Percentiles rank a stretch among this genome's conserved stretches.
Evolutionary conservation across 2,329 filamentous ascomycete genomes (phyloP).

Genomic region (Neocatenulostroma microsporum): DNA sequence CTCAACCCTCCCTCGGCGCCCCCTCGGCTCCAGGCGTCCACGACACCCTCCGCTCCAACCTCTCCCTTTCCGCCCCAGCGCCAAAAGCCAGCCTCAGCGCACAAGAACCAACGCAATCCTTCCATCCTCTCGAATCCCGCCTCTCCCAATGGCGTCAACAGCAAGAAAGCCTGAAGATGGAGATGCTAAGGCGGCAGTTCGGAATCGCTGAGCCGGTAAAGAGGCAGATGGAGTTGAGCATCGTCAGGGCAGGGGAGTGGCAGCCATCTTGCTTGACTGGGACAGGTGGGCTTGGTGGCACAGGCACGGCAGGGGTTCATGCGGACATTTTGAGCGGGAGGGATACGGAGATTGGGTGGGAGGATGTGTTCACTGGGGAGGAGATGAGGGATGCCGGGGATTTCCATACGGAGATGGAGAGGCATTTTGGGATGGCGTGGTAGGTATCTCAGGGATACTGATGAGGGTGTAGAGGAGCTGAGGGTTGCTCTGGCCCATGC

Average conservation of each 20-base stretch:
- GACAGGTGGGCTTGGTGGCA: conserved; percentile 22
- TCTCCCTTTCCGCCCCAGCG: conserved; percentile 50
- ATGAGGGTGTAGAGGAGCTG: not conserved
- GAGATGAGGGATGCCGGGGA: conserved; percentile 60
- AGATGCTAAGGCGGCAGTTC: conserved; percentile 75
- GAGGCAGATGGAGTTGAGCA: conserved; percentile 90
- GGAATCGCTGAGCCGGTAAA: conserved; percentile 89
- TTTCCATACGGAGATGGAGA: conserved; percentile 91
- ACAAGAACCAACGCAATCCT: conserved; percentile 46
- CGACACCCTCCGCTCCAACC: conserved; percentile 82
- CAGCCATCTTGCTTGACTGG: conserved; percentile 62
- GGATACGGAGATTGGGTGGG: conserved; percentile 76
- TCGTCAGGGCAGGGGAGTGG: conserved; percentile 73
- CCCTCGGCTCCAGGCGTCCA: conserved; percentile 89
- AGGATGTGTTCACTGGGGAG: conserved; percentile 78
- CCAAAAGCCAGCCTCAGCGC: conserved; percentile 35
- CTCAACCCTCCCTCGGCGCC: conserved; percentile 51
- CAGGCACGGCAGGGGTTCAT: conserved; percentile 59
- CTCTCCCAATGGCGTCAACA: conserved; percentile 85
- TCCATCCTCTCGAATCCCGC: conserved; percentile 86
- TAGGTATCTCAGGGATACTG: too few species aligned
- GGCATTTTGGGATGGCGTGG: conserved; percentile 72
- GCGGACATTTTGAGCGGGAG: conserved; percentile 79
- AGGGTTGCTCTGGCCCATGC: not conserved
- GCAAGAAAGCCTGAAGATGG: conserved; percentile 81